phyloP scores from a whole-genome alignment of 2,329 filamentous ascomycete genomes.

The Amesomyces nigricolor region DNA sequence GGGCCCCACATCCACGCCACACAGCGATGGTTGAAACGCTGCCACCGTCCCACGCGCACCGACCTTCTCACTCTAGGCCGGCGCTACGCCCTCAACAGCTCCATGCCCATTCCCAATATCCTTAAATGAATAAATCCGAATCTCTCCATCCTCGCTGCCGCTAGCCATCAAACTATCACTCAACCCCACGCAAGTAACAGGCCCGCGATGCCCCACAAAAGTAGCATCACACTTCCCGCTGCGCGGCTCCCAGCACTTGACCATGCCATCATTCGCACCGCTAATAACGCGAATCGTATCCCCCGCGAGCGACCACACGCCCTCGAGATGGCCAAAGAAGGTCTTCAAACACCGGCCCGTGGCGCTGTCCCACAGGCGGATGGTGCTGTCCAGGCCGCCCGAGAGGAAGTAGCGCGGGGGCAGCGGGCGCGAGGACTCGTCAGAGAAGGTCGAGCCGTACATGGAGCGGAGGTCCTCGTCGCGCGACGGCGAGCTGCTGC shows the following conservation, averaged over 20 bases:
- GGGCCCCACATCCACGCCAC: background rate
- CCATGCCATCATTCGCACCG: conserved; percentile 87
- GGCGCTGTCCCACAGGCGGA: conserved; percentile 85
- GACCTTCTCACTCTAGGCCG: background rate
- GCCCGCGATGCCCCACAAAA: conserved; percentile 82
- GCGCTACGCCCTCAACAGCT: background rate
- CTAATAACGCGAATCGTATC: conserved; percentile 85
- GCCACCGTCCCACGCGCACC: background rate
- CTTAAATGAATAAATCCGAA: conserved; percentile 75
- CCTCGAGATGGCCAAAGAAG: conserved; percentile 95
- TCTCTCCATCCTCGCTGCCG: conserved; percentile 89
- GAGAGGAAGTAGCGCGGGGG: conserved; percentile 91
- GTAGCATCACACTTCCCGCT: conserved; percentile 89
- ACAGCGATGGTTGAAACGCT: background rate
- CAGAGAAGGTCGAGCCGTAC: conserved; percentile 59
- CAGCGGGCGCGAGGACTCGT: conserved; percentile 56
- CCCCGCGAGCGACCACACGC: conserved; percentile 87
- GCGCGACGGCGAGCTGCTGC: conserved; percentile 19
- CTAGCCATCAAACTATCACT: conserved; percentile 87
- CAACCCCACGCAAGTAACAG: conserved; percentile 87
- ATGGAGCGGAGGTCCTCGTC: conserved; percentile 44
- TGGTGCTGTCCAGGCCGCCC: conserved; percentile 82
- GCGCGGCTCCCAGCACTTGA: conserved; percentile 90
- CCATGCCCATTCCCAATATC: conserved; percentile 31
- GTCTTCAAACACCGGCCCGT: conserved; percentile 79